Percentiles rank a stretch among this genome's conserved stretches.
phyloP scores from a whole-genome alignment of 768 basidiomycete genomes.

The Mycena amicta region DNA sequence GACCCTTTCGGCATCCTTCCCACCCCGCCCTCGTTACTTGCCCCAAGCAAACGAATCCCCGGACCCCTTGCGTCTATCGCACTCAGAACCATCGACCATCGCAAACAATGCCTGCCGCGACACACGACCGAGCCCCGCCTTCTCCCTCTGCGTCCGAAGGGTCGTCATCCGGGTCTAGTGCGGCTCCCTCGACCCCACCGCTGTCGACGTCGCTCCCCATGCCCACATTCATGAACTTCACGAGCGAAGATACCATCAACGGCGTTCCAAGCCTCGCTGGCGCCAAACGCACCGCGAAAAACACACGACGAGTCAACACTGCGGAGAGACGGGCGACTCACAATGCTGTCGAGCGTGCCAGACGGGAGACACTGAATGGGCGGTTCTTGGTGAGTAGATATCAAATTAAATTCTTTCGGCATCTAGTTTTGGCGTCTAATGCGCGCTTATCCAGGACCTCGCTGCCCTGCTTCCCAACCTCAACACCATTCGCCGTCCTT shows the following conservation, averaged over 20 bases:
- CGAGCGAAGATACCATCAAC: conserved; percentile 18
- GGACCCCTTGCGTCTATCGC: too few relatives aligned
- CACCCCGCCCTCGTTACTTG: neutral
- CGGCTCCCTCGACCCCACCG: conserved; percentile 12
- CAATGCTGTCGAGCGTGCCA: conserved; percentile 77
- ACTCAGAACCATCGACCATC: neutral
- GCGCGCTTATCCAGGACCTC: too few relatives aligned
- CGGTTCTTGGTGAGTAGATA: conserved; percentile 56
- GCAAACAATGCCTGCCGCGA: neutral
- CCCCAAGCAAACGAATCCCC: neutral
- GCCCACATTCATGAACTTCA: conserved; percentile 24
- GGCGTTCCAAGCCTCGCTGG: conserved; percentile 18
- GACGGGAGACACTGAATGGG: conserved; percentile 73
- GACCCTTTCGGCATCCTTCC: conserved; percentile 1
- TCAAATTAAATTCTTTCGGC: too few relatives aligned
- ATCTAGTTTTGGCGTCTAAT: too few relatives aligned
- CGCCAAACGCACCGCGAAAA: conserved; percentile 49
- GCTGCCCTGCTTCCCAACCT: conserved; percentile 91
- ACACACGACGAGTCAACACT: conserved; percentile 71
- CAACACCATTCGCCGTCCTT: conserved; percentile 88
- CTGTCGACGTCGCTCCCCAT: conserved; percentile 28
- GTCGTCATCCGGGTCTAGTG: conserved; percentile 11
- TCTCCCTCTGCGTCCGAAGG: neutral
- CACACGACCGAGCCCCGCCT: neutral
- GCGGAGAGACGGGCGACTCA: conserved; percentile 79